phyloP scores from a whole-genome alignment of 768 basidiomycete genomes.

The Gymnopilus junonius region DNA sequence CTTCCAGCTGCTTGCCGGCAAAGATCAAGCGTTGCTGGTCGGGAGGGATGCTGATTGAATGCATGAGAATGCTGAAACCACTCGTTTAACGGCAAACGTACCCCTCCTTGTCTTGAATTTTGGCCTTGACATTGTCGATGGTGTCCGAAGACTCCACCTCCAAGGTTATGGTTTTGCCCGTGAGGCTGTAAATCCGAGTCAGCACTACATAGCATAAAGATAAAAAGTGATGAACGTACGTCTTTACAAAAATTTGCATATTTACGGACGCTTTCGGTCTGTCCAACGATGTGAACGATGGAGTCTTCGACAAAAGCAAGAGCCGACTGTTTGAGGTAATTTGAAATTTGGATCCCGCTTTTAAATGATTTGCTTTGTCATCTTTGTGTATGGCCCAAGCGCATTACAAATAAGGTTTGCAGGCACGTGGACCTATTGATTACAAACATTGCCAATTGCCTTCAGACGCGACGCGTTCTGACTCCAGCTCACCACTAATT shows the following conservation, averaged over 20 bases:
- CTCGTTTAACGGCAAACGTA: conserved; percentile 33
- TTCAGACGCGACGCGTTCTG: conserved; percentile 18
- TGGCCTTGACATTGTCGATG: conserved; percentile 97
- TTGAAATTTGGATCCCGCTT: conserved; percentile 17
- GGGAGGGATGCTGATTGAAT: conserved; percentile 69
- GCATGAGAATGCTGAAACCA: conserved; percentile 9
- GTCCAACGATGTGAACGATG: conserved; percentile 89
- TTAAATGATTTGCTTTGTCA: conserved; percentile 40
- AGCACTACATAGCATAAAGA: not conserved
- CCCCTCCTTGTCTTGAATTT: conserved; percentile 98
- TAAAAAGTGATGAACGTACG: conserved; percentile 53
- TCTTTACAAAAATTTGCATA: conserved; percentile 99
- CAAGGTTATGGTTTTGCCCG: conserved; percentile 98
- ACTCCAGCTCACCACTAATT: not conserved
- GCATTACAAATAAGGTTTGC: conserved; percentile 36
- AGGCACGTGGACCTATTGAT: conserved; percentile 16
- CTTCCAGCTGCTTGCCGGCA: conserved; percentile 99
- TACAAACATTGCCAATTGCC: conserved; percentile 23
- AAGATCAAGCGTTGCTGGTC: conserved; percentile 99
- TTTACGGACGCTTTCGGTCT: conserved; percentile 78
- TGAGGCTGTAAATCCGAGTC: conserved; percentile 63
- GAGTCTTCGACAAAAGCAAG: conserved; percentile 92
- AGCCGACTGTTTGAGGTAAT: conserved; percentile 38
- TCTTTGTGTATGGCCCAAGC: conserved; percentile 49
- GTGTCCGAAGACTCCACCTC: conserved; percentile 98